Conservation (phyloP, 257 asterid genomes). For the Solanum rostratum region DNA sequence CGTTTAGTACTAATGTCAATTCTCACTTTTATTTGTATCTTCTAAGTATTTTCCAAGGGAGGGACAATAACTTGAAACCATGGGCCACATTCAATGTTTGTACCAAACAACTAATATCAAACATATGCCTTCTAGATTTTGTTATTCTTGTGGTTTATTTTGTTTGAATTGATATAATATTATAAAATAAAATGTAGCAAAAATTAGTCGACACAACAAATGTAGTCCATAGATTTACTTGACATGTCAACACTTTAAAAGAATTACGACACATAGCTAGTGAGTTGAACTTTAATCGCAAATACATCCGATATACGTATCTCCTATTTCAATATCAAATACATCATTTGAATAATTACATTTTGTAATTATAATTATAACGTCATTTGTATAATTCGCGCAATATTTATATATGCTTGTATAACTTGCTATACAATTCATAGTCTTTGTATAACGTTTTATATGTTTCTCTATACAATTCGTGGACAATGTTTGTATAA, state of each 20-base stretch:
- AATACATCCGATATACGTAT: neutral
- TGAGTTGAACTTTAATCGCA: too few relatives aligned
- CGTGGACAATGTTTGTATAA: too few relatives aligned
- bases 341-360: too few relatives aligned
- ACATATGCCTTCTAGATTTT: neutral
- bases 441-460: too few relatives aligned
- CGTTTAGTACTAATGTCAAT: neutral
- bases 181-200: neutral
- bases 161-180: neutral
- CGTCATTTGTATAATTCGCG: too few relatives aligned
- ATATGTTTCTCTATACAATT: too few relatives aligned
- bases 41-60: neutral
- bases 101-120: neutral
- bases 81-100: neutral
- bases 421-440: too few relatives aligned
- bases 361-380: too few relatives aligned
- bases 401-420: too few relatives aligned
- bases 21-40: neutral
- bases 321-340: neutral
- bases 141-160: neutral
- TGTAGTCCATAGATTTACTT: too few relatives aligned
- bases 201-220: neutral
- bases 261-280: too few relatives aligned
- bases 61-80: neutral
- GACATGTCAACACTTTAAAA: too few relatives aligned